Conservation (phyloP, 176 grass and related monocot species). For the Neostapfia colusana region DNA sequence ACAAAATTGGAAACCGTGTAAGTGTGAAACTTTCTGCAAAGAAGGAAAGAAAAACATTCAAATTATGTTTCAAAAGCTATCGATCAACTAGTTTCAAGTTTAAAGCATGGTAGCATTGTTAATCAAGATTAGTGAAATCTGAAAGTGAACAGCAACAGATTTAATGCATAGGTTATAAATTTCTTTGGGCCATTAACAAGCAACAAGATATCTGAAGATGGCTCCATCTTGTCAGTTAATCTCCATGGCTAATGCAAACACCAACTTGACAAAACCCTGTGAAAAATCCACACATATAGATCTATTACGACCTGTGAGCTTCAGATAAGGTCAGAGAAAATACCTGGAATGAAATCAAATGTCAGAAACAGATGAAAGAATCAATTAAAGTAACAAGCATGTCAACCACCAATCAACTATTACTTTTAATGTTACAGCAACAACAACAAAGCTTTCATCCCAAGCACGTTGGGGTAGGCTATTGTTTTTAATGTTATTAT, state of each 20-base stretch:
- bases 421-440: constrained; percentile 23
- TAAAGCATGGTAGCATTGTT: constrained; percentile 4
- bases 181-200: constrained; percentile 1
- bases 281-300: constrained; percentile 38
- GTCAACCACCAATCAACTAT: constrained; percentile 17
- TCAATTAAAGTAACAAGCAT: constrained; percentile 9
- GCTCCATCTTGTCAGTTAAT: constrained; percentile 34
- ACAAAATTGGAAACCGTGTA: constrained; percentile 7
- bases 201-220: constrained; percentile 24
- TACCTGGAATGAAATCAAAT: constrained; percentile 76
- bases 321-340: constrained; percentile 98
- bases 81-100: constrained; percentile 12
- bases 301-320: constrained; percentile 85
- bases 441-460: too few relatives aligned
- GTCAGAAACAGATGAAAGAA: constrained; percentile 41
- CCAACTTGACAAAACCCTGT: constrained; percentile 50
- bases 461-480: too few relatives aligned
- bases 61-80: constrained; percentile 16
- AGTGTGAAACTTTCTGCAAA: constrained; percentile 10
- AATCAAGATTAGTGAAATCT: constrained; percentile 10
- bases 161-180: constrained; percentile 12
- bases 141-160: constrained; percentile 11
- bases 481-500: constrained; percentile 20
- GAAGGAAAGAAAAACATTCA: not conserved
- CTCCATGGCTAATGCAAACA: constrained; percentile 29